These are phyloP conservation scores for Acer campestre DNA, from an alignment of 345 rosid genomes.

Conservation along the genomic window DNA sequence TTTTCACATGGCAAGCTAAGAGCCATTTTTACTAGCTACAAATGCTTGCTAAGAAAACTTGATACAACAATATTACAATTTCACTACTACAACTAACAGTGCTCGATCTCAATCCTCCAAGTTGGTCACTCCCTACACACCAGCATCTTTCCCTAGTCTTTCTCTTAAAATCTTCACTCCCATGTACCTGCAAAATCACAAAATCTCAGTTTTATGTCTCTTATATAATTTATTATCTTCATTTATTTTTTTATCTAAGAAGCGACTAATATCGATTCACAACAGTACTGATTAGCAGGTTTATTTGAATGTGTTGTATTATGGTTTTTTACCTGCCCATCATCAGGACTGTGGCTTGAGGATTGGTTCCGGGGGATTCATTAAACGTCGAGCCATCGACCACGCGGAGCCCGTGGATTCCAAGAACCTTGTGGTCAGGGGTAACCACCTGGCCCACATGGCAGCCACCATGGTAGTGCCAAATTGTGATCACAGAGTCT, in stretches of 20 bases:
- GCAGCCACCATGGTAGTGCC: slow-evolving; percentile 99
- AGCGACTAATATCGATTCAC: too few relatives aligned
- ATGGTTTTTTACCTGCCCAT: slow-evolving; percentile 79
- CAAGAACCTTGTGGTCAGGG: slow-evolving; percentile 57
- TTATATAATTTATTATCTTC: too few relatives aligned
- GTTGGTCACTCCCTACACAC: slow-evolving; percentile 32
- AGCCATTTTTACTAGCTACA: slow-evolving; percentile 12
- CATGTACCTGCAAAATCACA: slow-evolving; percentile 69
- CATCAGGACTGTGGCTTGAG: slow-evolving; percentile 96
- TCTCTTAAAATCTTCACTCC: slow-evolving; percentile 80
- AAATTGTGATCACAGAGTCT: slow-evolving; percentile 91
- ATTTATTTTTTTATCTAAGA: too few relatives aligned
- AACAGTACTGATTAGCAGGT: slow-evolving; percentile 4
- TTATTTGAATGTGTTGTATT: not conserved
- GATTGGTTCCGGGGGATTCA: slow-evolving; percentile 95
- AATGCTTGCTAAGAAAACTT: slow-evolving; percentile 13
- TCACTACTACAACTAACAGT: slow-evolving; percentile 8
- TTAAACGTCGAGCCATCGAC: slow-evolving; percentile 81
- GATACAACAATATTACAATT: not conserved
- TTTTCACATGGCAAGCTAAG: slow-evolving; percentile 4
- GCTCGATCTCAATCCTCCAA: too few relatives aligned
- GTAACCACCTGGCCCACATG: slow-evolving; percentile 81
- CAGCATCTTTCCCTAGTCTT: slow-evolving; percentile 63
- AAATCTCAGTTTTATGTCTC: not conserved
- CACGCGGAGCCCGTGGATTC: slow-evolving; percentile 66